Evolutionary conservation across 164 flowering plant genomes (phyloP).

Genomic region (Buxus sempervirens): DNA sequence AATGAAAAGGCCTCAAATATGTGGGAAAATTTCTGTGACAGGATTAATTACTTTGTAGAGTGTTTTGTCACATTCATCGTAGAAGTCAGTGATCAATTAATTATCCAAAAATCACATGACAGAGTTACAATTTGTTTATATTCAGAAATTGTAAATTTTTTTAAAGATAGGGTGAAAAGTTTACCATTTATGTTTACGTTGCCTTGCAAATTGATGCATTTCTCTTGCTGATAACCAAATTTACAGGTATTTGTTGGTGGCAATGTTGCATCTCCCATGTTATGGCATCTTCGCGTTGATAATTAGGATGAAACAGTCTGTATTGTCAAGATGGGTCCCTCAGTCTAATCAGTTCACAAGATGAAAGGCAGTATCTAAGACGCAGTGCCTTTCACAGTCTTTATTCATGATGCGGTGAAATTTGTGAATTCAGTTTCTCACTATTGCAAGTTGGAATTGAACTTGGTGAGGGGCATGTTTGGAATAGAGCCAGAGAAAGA

Average conservation of each 20-base stretch:
- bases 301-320: constrained; percentile 48
- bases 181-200: background rate
- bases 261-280: constrained; percentile 79
- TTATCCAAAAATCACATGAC: background rate
- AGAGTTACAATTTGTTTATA: background rate
- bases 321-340: constrained; percentile 56
- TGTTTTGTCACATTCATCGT: background rate
- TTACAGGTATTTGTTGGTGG: constrained; percentile 77
- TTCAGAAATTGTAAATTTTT: too few relatives aligned
- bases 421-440: background rate
- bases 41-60: background rate
- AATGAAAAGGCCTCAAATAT: background rate
- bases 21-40: background rate
- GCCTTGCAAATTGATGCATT: background rate
- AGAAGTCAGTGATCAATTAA: background rate
- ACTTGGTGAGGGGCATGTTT: background rate
- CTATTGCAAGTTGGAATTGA: background rate
- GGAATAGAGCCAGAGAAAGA: background rate
- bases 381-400: background rate
- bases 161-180: background rate
- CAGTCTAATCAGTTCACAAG: constrained; percentile 43
- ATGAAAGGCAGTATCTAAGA: background rate
- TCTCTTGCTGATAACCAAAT: background rate
- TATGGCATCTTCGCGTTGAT: constrained; percentile 56
- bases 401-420: background rate